Evolutionary conservation across 306 rosid genomes (phyloP).

Genomic region (Rubus parviflorus): DNA sequence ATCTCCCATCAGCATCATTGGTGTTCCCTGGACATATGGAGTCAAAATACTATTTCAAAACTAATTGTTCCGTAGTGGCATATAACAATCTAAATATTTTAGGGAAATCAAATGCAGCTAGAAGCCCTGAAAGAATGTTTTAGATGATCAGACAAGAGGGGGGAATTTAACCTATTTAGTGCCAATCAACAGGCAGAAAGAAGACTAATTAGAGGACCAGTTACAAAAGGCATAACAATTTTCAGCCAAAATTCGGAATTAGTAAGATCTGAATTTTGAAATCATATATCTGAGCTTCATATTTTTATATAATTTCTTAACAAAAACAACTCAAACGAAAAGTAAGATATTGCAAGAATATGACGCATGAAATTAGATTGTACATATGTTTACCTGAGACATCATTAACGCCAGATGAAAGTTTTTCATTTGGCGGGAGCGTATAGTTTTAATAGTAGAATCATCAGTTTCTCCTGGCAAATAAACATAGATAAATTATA

Average conservation of each 20-base stretch:
- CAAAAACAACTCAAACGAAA: neutral
- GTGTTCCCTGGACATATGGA: constrained; percentile 71
- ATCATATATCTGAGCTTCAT: neutral
- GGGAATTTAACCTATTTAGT: neutral
- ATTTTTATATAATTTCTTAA: neutral
- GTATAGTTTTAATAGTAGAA: constrained; percentile 54
- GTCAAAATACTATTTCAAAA: constrained; percentile 26
- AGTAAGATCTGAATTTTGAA: neutral
- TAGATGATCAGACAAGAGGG: neutral
- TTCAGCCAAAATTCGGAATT: neutral
- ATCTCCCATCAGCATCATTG: constrained; percentile 99
- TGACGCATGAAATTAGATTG: constrained; percentile 17
- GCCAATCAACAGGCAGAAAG: neutral
- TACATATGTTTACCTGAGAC: constrained; percentile 61
- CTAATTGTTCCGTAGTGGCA: constrained; percentile 16
- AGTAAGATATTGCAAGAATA: neutral
- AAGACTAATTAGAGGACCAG: neutral
- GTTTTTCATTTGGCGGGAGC: constrained; percentile 90
- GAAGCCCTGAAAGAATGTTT: neutral
- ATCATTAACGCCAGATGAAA: constrained; percentile 85
- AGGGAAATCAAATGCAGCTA: neutral
- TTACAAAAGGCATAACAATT: neutral
- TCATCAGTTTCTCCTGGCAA: constrained; percentile 77
- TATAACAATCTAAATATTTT: neutral
- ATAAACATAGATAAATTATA: constrained; percentile 18